phyloP scores from a whole-genome alignment of 495 filamentous ascomycete genomes.

The Aspergillus nanangensis region DNA sequence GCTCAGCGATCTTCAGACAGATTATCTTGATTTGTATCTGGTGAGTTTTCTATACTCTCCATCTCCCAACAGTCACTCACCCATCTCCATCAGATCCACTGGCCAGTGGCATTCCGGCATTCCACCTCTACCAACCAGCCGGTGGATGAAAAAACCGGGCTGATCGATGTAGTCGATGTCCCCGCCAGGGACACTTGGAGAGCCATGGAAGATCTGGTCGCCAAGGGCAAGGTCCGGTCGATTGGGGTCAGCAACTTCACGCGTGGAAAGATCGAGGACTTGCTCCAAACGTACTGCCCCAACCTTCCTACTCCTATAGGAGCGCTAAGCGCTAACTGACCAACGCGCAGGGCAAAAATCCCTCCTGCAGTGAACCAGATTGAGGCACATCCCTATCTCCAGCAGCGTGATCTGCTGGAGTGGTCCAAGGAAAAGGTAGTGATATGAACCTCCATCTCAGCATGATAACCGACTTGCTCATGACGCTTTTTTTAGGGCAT shows the following conservation, averaged over 20 bases:
- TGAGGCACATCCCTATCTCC: slow-evolving; percentile 75
- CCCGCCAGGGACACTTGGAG: slow-evolving; percentile 58
- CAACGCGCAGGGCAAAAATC: slow-evolving; percentile 34
- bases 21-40: slow-evolving; percentile 72
- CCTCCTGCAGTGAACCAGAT: slow-evolving; percentile 72
- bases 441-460: too few species aligned
- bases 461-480: background rate
- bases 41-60: background rate
- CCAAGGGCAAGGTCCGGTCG: slow-evolving; percentile 58
- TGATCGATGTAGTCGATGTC: slow-evolving; percentile 24
- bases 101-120: slow-evolving; percentile 51
- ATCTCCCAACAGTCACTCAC: background rate
- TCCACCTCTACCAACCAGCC: slow-evolving; percentile 35
- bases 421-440: slow-evolving; percentile 14
- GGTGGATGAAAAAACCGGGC: slow-evolving; percentile 29
- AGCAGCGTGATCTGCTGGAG: slow-evolving; percentile 54
- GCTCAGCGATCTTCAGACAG: slow-evolving; percentile 63
- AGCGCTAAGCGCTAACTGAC: too few species aligned
- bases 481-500: slow-evolving; percentile 23
- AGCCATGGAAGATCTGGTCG: slow-evolving; percentile 64
- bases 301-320: too few species aligned
- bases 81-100: slow-evolving; percentile 10
- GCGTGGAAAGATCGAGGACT: slow-evolving; percentile 53
- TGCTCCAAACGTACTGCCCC: slow-evolving; percentile 55
- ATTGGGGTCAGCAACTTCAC: slow-evolving; percentile 78